Evolutionary conservation across 495 filamentous ascomycete species (phyloP).

Genomic region (Evansstolkia leycettana): DNA sequence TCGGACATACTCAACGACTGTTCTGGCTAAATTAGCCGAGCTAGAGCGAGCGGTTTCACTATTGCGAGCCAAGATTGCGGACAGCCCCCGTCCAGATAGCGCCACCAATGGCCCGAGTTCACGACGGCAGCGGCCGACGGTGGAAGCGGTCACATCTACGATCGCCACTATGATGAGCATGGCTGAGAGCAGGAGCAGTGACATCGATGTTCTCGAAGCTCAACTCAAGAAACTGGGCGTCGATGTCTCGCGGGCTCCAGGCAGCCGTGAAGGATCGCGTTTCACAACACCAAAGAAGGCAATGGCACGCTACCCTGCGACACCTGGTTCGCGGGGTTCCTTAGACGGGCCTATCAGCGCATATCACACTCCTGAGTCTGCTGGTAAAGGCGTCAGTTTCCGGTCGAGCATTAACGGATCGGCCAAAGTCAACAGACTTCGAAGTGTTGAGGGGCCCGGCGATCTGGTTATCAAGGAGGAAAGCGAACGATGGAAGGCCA

Average conservation of each 20-base stretch:
- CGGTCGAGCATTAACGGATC: slow-evolving; percentile 35
- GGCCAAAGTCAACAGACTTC: slow-evolving; percentile 32
- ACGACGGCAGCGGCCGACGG: slow-evolving; percentile 51
- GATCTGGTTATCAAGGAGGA: slow-evolving; percentile 40
- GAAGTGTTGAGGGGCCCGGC: slow-evolving; percentile 20
- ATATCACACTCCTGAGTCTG: slow-evolving; percentile 46
- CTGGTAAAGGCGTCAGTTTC: slow-evolving; percentile 24
- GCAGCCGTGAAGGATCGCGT: slow-evolving; percentile 47
- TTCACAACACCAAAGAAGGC: slow-evolving; percentile 45
- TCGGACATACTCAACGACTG: slow-evolving; percentile 50
- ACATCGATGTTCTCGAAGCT: slow-evolving; percentile 78
- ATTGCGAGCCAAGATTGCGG: slow-evolving; percentile 66
- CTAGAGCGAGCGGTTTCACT: slow-evolving; percentile 72
- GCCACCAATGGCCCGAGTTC: slow-evolving; percentile 20
- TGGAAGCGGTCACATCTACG: slow-evolving; percentile 82
- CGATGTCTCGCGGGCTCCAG: slow-evolving; percentile 29
- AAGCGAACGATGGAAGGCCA: slow-evolving; percentile 43
- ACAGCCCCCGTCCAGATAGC: slow-evolving; percentile 26
- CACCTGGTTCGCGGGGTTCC: slow-evolving; percentile 28
- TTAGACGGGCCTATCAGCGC: slow-evolving; percentile 26
- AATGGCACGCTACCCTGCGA: slow-evolving; percentile 22
- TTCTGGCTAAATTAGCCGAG: slow-evolving; percentile 63
- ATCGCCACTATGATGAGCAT: slow-evolving; percentile 87
- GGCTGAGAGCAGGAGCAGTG: slow-evolving; percentile 74
- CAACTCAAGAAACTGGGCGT: slow-evolving; percentile 66